Evolutionary conservation across 306 rosid species (phyloP), one percentile per base, ranked within the genome.

Genomic region (Cicer arietinum): DNA sequence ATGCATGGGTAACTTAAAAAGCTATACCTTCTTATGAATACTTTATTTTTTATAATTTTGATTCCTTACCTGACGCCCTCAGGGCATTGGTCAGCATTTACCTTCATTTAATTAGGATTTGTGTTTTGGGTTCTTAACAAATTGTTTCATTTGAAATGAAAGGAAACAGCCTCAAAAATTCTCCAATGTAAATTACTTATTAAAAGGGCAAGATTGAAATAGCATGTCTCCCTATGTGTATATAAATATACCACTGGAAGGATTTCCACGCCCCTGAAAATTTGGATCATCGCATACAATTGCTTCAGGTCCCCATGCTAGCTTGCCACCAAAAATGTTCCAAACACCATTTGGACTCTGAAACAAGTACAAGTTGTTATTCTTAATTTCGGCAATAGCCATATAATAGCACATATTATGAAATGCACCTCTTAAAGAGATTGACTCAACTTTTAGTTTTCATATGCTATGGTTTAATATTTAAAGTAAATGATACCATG

Each of bases 231-330:
- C 18, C 2, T 20, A 70, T 67, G 18, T 57, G 20, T 64, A 71
- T 25, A 77, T 9, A 60, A 65, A 72, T 66, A 62, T 90, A 90
- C 95, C 96, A 73, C 89, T 90, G 10, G 90, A 84, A 65, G 88
- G 90, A 83, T 88, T 90, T 77, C 96, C 96, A 30, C 85, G 81
- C 69, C 96, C 96, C 82, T 88, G 75, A 79, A 86, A 90, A 90
- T 90, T 79, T 9, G 96, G 92, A 83, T 90, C 92, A 66, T 90
- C 96, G 54, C 90, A 88, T 69, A 90, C 96, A 82, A 90, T 88
- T 81, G 96, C 96, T 72, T 88, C 92, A 58, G 92, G 92, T 42
- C 92, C 96, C 96, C 96, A 90, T 12, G 87, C 77, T 81, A 90
- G 88, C 77, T 88, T 86, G 67, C 96, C 96, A 75, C 92, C 96